Percentiles rank a stretch among this genome's conserved stretches.
phyloP scores from a whole-genome alignment of 2,329 filamentous ascomycete genomes.

The Grosmannia clavigera region DNA sequence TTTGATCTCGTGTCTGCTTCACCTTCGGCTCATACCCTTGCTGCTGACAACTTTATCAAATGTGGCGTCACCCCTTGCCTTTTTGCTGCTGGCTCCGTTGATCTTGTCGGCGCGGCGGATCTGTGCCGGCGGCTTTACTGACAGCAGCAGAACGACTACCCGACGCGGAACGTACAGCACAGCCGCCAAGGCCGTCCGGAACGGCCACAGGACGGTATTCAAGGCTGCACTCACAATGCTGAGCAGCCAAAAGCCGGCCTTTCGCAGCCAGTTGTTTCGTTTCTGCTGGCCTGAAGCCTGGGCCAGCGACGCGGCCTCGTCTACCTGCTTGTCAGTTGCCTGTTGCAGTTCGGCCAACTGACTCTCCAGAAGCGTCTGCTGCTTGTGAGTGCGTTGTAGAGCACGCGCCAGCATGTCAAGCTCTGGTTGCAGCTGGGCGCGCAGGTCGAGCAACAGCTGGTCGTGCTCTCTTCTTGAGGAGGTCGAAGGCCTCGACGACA shows the following conservation, averaged over 20 bases:
- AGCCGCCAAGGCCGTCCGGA: neutral
- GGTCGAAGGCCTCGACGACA: neutral
- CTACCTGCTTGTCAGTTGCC: slow-evolving; percentile 56
- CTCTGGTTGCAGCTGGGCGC: slow-evolving; percentile 60
- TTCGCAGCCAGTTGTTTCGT: slow-evolving; percentile 11
- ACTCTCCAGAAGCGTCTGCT: slow-evolving; percentile 59
- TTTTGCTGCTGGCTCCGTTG: neutral
- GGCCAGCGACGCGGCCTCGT: slow-evolving; percentile 70
- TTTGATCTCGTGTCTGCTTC: no score
- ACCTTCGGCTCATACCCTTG: neutral
- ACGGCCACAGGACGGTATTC: neutral
- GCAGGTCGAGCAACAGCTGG: slow-evolving; percentile 41
- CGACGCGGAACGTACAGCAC: slow-evolving; percentile 8
- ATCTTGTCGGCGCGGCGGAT: neutral
- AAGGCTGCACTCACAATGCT: neutral
- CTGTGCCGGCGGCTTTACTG: neutral
- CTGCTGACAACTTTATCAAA: neutral
- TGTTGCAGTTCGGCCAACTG: slow-evolving; percentile 67
- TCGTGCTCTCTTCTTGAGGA: slow-evolving; percentile 6
- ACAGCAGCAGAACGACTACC: neutral
- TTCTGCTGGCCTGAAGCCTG: slow-evolving; percentile 53
- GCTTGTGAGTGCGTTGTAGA: slow-evolving; percentile 84
- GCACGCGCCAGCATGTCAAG: slow-evolving; percentile 81
- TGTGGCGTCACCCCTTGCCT: no score
- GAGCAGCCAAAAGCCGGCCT: neutral